A percentile compares a stretch with the other conserved stretches of the same genome.
Evolutionary conservation across 495 filamentous ascomycete genomes (phyloP).

Genomic region (Astrocystis sublimbata): DNA sequence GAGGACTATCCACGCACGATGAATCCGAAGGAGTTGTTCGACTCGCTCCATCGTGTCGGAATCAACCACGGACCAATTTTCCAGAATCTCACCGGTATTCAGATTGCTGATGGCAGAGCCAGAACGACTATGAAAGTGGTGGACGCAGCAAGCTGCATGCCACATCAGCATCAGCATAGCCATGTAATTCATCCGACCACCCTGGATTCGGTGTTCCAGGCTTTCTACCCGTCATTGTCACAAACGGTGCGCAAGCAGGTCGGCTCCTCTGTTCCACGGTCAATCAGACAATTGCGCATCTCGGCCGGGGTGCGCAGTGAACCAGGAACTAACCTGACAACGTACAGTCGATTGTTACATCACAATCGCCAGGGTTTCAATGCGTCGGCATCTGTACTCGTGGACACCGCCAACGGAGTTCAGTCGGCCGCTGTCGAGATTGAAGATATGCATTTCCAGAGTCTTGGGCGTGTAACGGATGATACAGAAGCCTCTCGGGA

Average conservation of each 20-base stretch:
- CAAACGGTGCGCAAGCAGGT: not conserved
- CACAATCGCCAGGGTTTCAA: not conserved
- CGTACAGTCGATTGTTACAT: not conserved
- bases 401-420: too few relatives aligned
- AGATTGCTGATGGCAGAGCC: not conserved
- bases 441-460: not conserved
- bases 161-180: conserved; percentile 32
- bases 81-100: not conserved
- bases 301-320: not conserved
- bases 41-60: not conserved
- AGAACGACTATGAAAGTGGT: conserved; percentile 23
- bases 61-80: not conserved
- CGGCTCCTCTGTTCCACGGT: not conserved
- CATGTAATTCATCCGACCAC: conserved; percentile 45
- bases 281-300: not conserved
- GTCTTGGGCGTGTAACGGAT: not conserved
- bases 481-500: not conserved
- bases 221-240: not conserved
- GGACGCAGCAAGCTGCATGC: conserved; percentile 42
- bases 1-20: not conserved
- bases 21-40: not conserved
- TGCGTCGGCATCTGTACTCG: not conserved
- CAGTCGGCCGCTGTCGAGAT: not conserved
- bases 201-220: conserved; percentile 27
- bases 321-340: not conserved